Evolutionary conservation across 2,329 filamentous ascomycete species (phyloP).

Genomic region (Diplodia intermedia): DNA sequence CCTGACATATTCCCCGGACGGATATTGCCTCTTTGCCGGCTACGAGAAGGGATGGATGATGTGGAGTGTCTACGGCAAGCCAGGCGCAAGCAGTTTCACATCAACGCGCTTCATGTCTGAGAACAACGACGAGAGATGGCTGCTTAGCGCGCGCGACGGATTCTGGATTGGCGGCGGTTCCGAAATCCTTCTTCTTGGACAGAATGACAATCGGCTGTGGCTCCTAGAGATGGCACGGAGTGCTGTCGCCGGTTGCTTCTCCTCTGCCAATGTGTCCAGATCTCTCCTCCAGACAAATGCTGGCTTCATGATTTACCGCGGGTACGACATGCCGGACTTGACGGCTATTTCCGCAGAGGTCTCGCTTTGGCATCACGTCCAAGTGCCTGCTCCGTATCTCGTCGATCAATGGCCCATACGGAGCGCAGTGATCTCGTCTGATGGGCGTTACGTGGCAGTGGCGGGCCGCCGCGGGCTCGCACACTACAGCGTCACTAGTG

Average conservation of each 20-base stretch:
- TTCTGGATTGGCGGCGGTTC: conserved; percentile 89
- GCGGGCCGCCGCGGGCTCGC: conserved; percentile 90
- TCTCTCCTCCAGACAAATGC: conserved; percentile 88
- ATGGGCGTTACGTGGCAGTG: conserved; percentile 94
- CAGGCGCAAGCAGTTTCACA: conserved; percentile 82
- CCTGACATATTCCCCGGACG: conserved; percentile 88
- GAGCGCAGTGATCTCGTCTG: conserved; percentile 83
- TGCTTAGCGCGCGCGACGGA: conserved; percentile 77
- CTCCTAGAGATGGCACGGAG: conserved; percentile 91
- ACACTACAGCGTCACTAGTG: conserved; percentile 93
- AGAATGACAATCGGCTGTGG: conserved; percentile 80
- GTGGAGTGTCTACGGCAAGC: conserved; percentile 97
- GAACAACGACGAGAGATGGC: conserved; percentile 79
- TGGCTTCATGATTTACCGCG: conserved; percentile 89
- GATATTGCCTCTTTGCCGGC: conserved; percentile 93
- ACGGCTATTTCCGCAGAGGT: conserved; percentile 91
- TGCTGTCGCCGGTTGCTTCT: conserved; percentile 90
- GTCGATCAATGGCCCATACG: conserved; percentile 93
- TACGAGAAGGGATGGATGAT: conserved; percentile 93
- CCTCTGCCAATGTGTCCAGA: conserved; percentile 85
- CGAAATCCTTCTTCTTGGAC: conserved; percentile 77
- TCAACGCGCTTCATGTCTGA: conserved; percentile 69
- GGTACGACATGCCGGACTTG: conserved; percentile 88
- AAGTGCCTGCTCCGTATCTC: conserved; percentile 83
- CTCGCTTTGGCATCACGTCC: conserved; percentile 92